Evolutionary conservation across 305 asterid genomes (phyloP), one percentile per base, ranked within the genome.

Genomic region (Stenogyne calaminthoides): DNA sequence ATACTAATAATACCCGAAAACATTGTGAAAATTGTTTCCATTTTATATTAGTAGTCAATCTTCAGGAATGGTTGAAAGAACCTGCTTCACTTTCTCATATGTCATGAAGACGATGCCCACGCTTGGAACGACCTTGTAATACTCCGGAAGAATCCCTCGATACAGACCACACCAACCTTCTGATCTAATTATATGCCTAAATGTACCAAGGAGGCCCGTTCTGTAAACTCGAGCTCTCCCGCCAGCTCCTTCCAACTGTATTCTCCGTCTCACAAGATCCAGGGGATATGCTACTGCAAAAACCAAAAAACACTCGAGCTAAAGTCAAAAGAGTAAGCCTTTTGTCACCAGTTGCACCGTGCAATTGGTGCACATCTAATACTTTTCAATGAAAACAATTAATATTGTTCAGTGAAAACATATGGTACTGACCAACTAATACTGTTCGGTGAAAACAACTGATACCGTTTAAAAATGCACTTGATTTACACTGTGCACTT

Each of bases 191-290:
- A 92, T 90, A 73, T 87, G 88, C 75, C 79, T 81, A 40, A 92
- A 64, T 19, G 96, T 77, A 22, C 93, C 96, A 15, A 85, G 68
- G 49, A 92, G 75, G 32, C 95, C 96, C 1, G 87, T 75, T 72
- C 77, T 82, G 56, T 92, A 92, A 29, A 92, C 88, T 34, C 79
- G 89, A 16, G 90, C 88, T 64, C 90, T 80, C 42, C 96, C 96
- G 62, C 92, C 95, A 3, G 93, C 97, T 76, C 96, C 96, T 88
- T 92, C 96, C 88, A 92, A 80, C 80, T 92, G 97, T 91, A 88
- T 89, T 69, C 97, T 76, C 69, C 96, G 80, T 81, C 96, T 86
- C 84, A 89, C 96, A 19, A 86, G 96, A 77, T 91, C 97, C 80
- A 91, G 72, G 34, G 97, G 96, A 80, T 85, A 91, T 61, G 87